Percentiles rank a stretch among this genome's conserved stretches.
Conservation (phyloP, 73 alveolate genomes). For the Tetrahymena malaccensis region DNA sequence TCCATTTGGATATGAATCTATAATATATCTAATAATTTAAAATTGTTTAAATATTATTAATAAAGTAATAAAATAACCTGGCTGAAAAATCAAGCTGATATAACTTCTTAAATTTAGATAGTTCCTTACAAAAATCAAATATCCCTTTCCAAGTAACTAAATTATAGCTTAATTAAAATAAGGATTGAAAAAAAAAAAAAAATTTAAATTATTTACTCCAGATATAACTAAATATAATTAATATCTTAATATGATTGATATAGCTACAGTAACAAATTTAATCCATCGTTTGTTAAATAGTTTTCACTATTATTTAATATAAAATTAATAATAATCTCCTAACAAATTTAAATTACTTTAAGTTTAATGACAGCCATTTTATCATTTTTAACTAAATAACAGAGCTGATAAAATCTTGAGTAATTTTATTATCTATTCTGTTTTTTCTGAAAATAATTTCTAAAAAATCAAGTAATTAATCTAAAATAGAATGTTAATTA, state of each 20-base stretch:
- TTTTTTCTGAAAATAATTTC: not conserved
- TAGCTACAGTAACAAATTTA: not conserved
- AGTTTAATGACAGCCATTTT: not conserved
- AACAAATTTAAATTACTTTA: not conserved
- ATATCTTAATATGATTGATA: not conserved
- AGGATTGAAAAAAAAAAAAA: not conserved
- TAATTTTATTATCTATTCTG: not conserved
- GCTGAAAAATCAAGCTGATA: not conserved
- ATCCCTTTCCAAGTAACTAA: not conserved
- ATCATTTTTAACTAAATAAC: too few species aligned
- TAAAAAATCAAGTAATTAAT: too few species aligned
- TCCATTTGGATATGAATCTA: not conserved
- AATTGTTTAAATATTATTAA: not conserved
- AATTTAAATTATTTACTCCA: not conserved
- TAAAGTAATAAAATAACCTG: not conserved
- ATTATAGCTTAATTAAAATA: not conserved
- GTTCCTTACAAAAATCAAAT: not conserved
- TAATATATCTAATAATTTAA: not conserved
- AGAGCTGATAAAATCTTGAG: not conserved
- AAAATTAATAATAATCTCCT: not conserved
- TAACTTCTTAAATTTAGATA: not conserved
- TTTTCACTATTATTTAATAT: not conserved
- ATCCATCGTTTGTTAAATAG: not conserved
- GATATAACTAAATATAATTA: not conserved
- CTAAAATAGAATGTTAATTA: too few species aligned